Percentiles rank a stretch among this genome's conserved stretches.
phyloP scores from a whole-genome alignment of 495 filamentous ascomycete species.

The Aspergillus sclerotioniger region DNA sequence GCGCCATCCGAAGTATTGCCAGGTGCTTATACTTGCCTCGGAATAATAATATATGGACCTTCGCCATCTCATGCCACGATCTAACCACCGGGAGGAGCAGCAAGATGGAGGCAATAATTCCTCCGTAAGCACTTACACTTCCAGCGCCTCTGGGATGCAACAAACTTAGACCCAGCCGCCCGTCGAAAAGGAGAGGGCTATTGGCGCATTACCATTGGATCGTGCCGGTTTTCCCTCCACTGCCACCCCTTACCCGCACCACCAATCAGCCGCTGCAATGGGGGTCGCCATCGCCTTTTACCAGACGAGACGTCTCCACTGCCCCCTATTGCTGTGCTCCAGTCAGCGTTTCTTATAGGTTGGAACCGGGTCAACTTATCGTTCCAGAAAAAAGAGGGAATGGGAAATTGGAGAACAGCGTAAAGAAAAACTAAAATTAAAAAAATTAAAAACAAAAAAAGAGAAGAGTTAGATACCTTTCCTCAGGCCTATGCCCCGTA shows the following conservation, averaged over 20 bases:
- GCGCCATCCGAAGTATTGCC: too few species aligned
- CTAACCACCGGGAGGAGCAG: neutral
- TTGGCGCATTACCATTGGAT: neutral
- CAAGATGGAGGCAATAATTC: conserved; percentile 4
- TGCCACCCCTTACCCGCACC: neutral
- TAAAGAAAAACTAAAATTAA: neutral
- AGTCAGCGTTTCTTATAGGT: neutral
- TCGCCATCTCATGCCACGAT: neutral
- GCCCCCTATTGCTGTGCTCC: neutral
- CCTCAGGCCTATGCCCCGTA: too few species aligned
- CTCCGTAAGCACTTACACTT: too few species aligned
- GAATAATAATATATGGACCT: too few species aligned
- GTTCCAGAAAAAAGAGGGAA: conserved; percentile 14
- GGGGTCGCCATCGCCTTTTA: neutral
- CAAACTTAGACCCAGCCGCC: conserved; percentile 2
- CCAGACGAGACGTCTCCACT: neutral
- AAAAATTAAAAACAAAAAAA: neutral
- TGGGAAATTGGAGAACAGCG: neutral
- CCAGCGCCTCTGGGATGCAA: neutral
- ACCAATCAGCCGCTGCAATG: neutral
- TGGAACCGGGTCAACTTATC: neutral
- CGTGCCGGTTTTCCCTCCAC: neutral
- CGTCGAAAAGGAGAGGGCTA: conserved; percentile 17
- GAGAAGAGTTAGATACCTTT: too few species aligned
- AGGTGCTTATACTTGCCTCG: too few species aligned